Base-by-base conservation (phyloP, 495 filamentous ascomycete species). In the Penicillium macrosclerotiorum region DNA sequence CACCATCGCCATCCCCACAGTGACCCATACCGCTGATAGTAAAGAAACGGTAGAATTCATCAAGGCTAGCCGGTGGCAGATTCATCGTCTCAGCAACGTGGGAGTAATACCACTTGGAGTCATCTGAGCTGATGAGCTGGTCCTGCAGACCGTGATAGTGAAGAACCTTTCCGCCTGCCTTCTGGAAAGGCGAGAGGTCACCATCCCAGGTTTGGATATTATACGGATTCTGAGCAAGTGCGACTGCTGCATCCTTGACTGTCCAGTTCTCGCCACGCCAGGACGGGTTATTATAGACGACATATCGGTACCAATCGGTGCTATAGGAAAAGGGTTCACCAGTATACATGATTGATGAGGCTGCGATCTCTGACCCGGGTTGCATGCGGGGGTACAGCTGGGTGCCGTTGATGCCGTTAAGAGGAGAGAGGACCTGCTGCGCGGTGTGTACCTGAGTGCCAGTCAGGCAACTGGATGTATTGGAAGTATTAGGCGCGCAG, bases 31-130 rank as follows among this genome's bases (percentile, higher is more conserved):
- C 43, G 14, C 72, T 71, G 47, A 83, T 76, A 1, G 71, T 66
- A 63, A 84, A 86, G 59, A 76, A 79, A 37, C 81, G 73, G 35
- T 81, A 77, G 55, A 82, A 84, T 2, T 71, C 67, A 47, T 85
- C 80, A 8, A 83, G 55, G 1, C 73, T 45, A 2, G 56, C 17
- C 0, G 72, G 67, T 0, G 54, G 37, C 11, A 69, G 37, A 3
- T 58, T 49, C 72, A 78, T 77, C 6, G 73, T 68, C 9, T 69
- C 49, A 0, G 65, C 51, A 0, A 82, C 73, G 20, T 68, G 65
- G 5, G 62, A 42, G 39, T 74, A 76, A 52, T 73, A 76, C 32
- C 59, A 55, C 38, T 69, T 74, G 0, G 69, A 73, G 46, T 67
- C 56, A 0, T 65, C 64, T 18, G 66, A 69, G 45, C 64, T 71